Evolutionary conservation across 495 filamentous ascomycete species (phyloP).

Genomic region (Delitschia confertaspora): DNA sequence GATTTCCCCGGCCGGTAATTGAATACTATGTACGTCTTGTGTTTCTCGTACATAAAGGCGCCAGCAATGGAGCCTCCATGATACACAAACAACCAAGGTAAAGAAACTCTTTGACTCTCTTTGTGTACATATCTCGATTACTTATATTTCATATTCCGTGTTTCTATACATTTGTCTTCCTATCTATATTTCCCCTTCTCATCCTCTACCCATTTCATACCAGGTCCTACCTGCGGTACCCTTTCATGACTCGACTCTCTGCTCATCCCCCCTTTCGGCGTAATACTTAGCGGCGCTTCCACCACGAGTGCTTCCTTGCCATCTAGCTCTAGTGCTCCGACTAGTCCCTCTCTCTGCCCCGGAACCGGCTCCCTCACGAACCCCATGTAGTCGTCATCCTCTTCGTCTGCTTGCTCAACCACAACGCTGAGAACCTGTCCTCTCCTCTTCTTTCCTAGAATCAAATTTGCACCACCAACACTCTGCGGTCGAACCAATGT

Average conservation of each 20-base stretch:
- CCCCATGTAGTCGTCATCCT: neutral
- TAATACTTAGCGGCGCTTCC: conserved; percentile 17
- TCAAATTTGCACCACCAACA: too few relatives aligned
- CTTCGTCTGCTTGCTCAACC: conserved; percentile 12
- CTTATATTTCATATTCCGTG: too few relatives aligned
- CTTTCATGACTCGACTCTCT: neutral
- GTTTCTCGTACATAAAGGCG: too few relatives aligned
- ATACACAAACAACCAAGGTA: too few relatives aligned
- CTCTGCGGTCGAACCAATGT: neutral
- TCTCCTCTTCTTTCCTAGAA: conserved; percentile 18
- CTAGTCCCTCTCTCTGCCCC: conserved; percentile 18
- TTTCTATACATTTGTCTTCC: too few relatives aligned
- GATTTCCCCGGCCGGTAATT: neutral
- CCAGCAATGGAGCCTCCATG: too few relatives aligned
- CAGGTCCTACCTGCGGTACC: neutral
- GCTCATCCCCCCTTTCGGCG: conserved; percentile 2
- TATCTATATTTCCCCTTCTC: neutral
- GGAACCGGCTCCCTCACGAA: conserved; percentile 15
- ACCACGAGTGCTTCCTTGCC: conserved; percentile 7
- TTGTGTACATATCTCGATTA: too few relatives aligned
- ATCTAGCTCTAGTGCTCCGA: conserved; percentile 17
- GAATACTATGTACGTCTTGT: too few relatives aligned
- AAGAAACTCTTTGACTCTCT: too few relatives aligned
- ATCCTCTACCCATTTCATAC: neutral
- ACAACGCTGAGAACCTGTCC: conserved; percentile 15